Evolutionary conservation across 306 rosid genomes (phyloP), one percentile per base, ranked within the genome.

Genomic region (Vicia faba): DNA sequence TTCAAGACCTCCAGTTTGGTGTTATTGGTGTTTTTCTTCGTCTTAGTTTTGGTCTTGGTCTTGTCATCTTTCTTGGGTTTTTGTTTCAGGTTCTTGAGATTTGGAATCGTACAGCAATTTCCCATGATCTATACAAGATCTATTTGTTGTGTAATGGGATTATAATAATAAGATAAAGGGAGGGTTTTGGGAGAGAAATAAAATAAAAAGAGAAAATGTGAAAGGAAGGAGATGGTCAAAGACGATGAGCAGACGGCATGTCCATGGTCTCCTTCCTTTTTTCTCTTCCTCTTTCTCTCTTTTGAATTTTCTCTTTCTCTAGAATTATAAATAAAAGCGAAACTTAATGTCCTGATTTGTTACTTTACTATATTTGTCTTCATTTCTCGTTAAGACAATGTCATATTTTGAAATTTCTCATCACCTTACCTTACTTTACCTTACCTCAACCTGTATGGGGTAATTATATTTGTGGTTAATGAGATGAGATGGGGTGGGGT

Each of bases 51-150:
- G 70, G 50, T 28, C 5, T 2, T 6, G 0, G n/a, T 14, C 79
- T 43, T 75, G 8, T 85, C 77, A 20, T 86, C 78, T 33, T 80
- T 81, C 2, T 2, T 4, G 8, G 51, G 86, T 39, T 85, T 82
- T 0, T 5, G 18, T n/a, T 13, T 55, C 4, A 1, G n/a, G 11
- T 16, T 68, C n/a, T 14, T 4, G 2, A 26, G 56, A 5, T 76
- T 57, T 0, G 90, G 90, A 5, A 61, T 67, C 0, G 16, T 78
- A 15, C 97, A 91, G 29, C 95, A 87, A 62, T 91, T 91, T 12
- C 97, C 97, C 97, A 90, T 25, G 28, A 23, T n/a, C n/a, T n/a
- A n/a, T n/a, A n/a, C n/a, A n/a, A n/a, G n/a, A n/a, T n/a, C n/a
- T n/a, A n/a, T n/a, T n/a, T n/a, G n/a, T n/a, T n/a, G n/a, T n/a